Conservation (phyloP, 257 asterid species). For the Solanum corneliomulleri region DNA sequence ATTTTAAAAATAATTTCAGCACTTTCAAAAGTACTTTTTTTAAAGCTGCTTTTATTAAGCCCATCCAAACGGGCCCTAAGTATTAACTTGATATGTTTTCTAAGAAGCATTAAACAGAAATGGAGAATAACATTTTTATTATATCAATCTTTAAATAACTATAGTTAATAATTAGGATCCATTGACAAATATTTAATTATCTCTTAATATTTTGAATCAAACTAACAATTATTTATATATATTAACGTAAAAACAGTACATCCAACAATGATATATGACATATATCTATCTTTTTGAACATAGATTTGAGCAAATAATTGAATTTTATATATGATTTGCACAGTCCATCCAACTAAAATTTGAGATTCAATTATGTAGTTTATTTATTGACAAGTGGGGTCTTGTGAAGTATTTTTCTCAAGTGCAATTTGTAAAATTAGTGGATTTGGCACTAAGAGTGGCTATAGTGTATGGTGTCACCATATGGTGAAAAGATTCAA, state of each 20-base stretch:
- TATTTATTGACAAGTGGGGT: neutral
- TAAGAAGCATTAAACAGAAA: neutral
- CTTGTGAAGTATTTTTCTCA: neutral
- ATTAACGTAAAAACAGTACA: too few relatives aligned
- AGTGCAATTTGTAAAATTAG: constrained; percentile 37
- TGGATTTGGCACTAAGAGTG: constrained; percentile 52
- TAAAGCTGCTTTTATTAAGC: too few relatives aligned
- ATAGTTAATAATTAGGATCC: too few relatives aligned
- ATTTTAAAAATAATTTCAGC: too few relatives aligned
- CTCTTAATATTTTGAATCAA: too few relatives aligned
- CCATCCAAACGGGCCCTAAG: too few relatives aligned
- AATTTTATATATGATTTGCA: neutral
- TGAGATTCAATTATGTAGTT: neutral
- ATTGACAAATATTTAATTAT: too few relatives aligned
- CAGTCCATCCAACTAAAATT: neutral
- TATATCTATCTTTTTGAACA: neutral
- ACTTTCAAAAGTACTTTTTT: too few relatives aligned
- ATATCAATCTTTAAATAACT: too few relatives aligned
- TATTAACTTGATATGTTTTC: neutral
- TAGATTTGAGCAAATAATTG: neutral
- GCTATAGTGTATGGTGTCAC: constrained; percentile 26
- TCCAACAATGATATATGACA: neutral
- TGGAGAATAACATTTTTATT: too few relatives aligned
- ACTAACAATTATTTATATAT: too few relatives aligned
- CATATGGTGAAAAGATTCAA: constrained; percentile 15